Conservation (phyloP, 345 rosid species). For the Sisymbrium irio region DNA sequence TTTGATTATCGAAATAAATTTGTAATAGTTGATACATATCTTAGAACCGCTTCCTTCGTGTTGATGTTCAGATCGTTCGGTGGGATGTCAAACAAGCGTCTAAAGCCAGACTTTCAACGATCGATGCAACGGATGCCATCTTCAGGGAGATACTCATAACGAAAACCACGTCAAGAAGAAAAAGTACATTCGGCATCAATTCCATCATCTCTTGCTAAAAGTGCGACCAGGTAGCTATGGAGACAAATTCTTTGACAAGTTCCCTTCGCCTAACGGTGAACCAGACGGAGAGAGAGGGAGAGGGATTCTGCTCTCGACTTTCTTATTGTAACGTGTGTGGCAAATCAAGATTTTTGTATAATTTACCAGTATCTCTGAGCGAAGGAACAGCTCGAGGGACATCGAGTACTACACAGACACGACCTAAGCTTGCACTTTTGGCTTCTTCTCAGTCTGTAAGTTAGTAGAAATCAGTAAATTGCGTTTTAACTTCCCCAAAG, state of each 20-base stretch:
- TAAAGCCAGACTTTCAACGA: slow-evolving; percentile 68
- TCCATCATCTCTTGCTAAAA: background rate
- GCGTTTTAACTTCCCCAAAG: background rate
- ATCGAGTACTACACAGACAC: slow-evolving; percentile 1
- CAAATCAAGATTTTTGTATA: slow-evolving; percentile 19
- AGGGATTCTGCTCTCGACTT: slow-evolving; percentile 3
- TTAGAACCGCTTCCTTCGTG: background rate
- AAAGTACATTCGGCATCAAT: background rate
- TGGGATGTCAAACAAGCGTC: slow-evolving; percentile 68
- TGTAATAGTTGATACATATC: background rate
- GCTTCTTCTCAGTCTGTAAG: slow-evolving; percentile 25
- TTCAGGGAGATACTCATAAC: slow-evolving; percentile 65
- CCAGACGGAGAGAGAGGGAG: background rate
- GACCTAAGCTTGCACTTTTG: slow-evolving; percentile 1
- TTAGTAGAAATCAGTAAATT: slow-evolving; percentile 1
- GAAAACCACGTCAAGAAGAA: background rate
- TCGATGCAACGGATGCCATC: slow-evolving; percentile 68
- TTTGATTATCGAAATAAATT: background rate
- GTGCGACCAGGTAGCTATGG: background rate
- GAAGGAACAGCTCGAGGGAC: slow-evolving; percentile 13
- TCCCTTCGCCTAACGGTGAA: background rate
- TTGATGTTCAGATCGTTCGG: slow-evolving; percentile 46
- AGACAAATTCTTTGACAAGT: slow-evolving; percentile 12
- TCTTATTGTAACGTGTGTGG: slow-evolving; percentile 5
- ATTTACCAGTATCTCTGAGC: slow-evolving; percentile 11